Percentiles rank a stretch among this genome's conserved stretches.
Conservation (phyloP, 306 rosid genomes). For the Vigna reflexopilosa region DNA sequence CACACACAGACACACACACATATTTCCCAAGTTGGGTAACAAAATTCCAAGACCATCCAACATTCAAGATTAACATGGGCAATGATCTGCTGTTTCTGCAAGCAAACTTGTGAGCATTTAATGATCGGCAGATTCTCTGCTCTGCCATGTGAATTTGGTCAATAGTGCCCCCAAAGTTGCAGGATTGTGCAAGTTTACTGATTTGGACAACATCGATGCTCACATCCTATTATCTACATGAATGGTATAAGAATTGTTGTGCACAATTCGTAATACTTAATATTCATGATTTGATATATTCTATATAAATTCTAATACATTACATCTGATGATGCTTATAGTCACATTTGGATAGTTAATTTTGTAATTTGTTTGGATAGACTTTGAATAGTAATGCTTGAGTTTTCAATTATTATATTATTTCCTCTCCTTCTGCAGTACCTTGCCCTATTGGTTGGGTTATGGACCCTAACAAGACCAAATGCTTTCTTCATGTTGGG, state of each 20-base stretch:
- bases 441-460: constrained; percentile 80
- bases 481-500: constrained; percentile 65
- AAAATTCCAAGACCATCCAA: no score
- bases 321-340: constrained; percentile 34
- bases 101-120: no score
- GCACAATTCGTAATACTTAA: not conserved
- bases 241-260: not conserved
- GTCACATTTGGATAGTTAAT: constrained; percentile 21
- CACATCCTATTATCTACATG: not conserved
- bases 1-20: no score
- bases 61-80: no score
- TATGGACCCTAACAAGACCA: constrained; percentile 59
- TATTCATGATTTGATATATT: constrained; percentile 5
- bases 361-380: constrained; percentile 19
- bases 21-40: no score
- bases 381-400: constrained; percentile 20
- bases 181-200: no score
- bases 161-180: no score
- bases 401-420: constrained; percentile 32
- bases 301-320: not conserved
- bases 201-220: no score
- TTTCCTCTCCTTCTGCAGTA: constrained; percentile 53
- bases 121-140: no score
- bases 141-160: no score
- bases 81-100: no score